Conservation (phyloP, 169 alveolate genomes). For the Ichthyophthirius multifiliis region DNA sequence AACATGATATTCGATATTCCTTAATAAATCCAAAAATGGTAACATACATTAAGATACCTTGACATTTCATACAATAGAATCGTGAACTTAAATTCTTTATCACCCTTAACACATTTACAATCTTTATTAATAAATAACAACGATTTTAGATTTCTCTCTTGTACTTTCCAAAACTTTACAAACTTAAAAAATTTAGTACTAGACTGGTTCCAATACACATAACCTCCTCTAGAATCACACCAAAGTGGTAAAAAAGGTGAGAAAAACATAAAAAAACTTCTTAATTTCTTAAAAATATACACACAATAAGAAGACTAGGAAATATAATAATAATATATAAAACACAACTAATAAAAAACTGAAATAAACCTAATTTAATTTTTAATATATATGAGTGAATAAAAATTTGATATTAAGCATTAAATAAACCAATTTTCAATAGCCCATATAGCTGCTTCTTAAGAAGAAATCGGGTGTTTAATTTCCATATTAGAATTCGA, state of each 20-base stretch:
- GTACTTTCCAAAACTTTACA: background rate
- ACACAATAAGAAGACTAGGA: too few species aligned
- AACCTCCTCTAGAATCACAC: constrained; percentile 38
- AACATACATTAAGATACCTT: background rate
- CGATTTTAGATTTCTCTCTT: constrained; percentile 8
- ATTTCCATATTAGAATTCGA: constrained; percentile 29
- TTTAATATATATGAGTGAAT: background rate
- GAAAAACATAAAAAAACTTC: background rate
- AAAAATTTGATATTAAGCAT: background rate
- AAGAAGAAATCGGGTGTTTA: constrained; percentile 41
- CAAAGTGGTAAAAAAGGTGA: background rate
- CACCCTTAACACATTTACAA: background rate
- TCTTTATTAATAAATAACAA: background rate
- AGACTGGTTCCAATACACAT: constrained; percentile 63
- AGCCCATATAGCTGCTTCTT: background rate
- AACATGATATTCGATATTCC: background rate
- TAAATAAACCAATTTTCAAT: background rate
- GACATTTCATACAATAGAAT: background rate
- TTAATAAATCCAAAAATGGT: background rate
- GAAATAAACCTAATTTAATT: background rate
- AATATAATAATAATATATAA: background rate
- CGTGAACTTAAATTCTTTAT: background rate
- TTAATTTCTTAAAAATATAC: too few species aligned
- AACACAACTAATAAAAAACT: background rate
- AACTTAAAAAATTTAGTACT: constrained; percentile 43